These are phyloP conservation scores for Aaosphaeria pasadenensis DNA, from an alignment of 2,329 filamentous ascomycete genomes.

Conservation along the genomic window DNA sequence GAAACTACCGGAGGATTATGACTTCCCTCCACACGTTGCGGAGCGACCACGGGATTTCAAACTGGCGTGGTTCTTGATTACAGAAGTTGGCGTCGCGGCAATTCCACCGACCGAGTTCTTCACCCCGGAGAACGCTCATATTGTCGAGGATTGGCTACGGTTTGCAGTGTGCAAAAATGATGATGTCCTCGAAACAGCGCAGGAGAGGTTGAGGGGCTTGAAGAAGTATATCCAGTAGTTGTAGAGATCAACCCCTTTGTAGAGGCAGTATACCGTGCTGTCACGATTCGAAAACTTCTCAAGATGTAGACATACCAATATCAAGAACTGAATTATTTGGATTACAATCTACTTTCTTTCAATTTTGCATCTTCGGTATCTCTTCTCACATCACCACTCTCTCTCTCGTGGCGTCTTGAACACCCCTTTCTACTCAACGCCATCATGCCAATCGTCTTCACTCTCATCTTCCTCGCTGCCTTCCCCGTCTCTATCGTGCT, in stretches of 20 bases:
- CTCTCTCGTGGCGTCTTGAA: no score
- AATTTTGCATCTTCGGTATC: no score
- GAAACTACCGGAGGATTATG: conserved; percentile 76
- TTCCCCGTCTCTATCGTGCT: not conserved
- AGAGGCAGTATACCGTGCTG: no score
- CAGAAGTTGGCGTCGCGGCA: conserved; percentile 90
- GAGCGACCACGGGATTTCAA: conserved; percentile 88
- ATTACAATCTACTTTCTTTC: no score
- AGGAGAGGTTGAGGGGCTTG: conserved; percentile 48
- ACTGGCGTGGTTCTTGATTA: conserved; percentile 94
- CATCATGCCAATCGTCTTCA: conserved; percentile 6
- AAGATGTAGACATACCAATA: no score
- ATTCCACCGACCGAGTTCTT: conserved; percentile 98
- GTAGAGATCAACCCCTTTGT: no score
- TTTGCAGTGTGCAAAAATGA: conserved; percentile 98
- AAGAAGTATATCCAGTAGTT: conserved; percentile 47
- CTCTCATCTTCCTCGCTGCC: not conserved
- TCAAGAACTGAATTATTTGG: no score
- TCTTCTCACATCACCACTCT: no score
- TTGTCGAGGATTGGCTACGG: conserved; percentile 89
- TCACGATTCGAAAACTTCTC: no score
- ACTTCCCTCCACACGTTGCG: conserved; percentile 86
- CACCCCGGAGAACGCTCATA: conserved; percentile 74
- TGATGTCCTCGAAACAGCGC: conserved; percentile 59
- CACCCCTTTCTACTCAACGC: conserved; percentile 1